Evolutionary conservation across 2,329 filamentous ascomycete genomes (phyloP).

Genomic region (Penicillium crustosum): DNA sequence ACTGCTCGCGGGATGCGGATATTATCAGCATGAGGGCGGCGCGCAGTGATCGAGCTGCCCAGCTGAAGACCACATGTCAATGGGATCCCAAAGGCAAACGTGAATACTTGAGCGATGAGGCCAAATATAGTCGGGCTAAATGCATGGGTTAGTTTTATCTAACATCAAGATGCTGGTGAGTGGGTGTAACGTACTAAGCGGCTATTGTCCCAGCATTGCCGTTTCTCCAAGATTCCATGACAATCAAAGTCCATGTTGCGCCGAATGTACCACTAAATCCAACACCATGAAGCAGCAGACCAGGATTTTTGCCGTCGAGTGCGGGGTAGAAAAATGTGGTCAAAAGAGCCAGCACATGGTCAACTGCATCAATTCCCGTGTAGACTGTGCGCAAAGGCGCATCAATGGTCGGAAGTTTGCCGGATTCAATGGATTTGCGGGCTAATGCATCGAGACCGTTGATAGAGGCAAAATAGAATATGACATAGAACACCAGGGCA

Average conservation of each 20-base stretch:
- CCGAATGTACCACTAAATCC: slow-evolving; percentile 45
- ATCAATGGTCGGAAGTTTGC: slow-evolving; percentile 28
- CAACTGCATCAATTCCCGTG: slow-evolving; percentile 36
- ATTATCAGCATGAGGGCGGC: slow-evolving; percentile 35
- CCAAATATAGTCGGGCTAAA: slow-evolving; percentile 41
- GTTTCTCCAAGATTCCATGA: slow-evolving; percentile 47
- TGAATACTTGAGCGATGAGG: slow-evolving; percentile 43
- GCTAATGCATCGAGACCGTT: slow-evolving; percentile 33
- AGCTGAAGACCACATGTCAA: slow-evolving; percentile 48
- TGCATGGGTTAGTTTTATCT: slow-evolving; percentile 11
- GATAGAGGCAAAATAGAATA: slow-evolving; percentile 35
- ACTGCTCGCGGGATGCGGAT: slow-evolving; percentile 35
- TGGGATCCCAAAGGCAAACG: slow-evolving; percentile 48
- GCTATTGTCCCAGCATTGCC: slow-evolving; percentile 45
- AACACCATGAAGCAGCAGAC: slow-evolving; percentile 38
- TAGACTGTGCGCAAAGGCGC: slow-evolving; percentile 34
- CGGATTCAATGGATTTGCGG: slow-evolving; percentile 21
- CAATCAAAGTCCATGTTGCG: slow-evolving; percentile 45
- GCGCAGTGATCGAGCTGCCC: slow-evolving; percentile 42
- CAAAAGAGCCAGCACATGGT: slow-evolving; percentile 33
- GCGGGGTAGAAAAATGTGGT: slow-evolving; percentile 44
- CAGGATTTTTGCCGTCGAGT: slow-evolving; percentile 40
- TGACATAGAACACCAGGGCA: slow-evolving; percentile 33
- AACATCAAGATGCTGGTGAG: slow-evolving; percentile 5
- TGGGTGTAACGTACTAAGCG: slow-evolving; percentile 41